Conservation (phyloP, 805 yeast genomes). For the Suhomyces xylopsoci region DNA sequence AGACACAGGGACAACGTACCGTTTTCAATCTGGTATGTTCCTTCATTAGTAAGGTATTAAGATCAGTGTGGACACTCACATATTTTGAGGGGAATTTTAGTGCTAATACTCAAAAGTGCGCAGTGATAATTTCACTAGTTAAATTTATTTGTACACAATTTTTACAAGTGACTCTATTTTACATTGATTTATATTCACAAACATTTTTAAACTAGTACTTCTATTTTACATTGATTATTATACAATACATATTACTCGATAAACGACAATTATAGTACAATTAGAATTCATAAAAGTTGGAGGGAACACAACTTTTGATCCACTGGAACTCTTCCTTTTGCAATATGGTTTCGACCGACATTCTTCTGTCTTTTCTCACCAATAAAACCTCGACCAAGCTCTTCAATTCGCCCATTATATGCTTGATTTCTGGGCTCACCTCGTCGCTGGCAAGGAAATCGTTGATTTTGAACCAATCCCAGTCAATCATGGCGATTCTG, state of each 20-base stretch:
- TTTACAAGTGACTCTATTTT: background rate
- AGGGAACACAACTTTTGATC: constrained; percentile 18
- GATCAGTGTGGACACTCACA: too few relatives aligned
- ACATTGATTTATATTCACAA: background rate
- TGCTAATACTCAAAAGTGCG: too few relatives aligned
- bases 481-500: constrained; percentile 86
- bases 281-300: background rate
- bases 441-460: constrained; percentile 11
- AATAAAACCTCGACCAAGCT: constrained; percentile 30
- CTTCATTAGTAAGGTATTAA: too few relatives aligned
- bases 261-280: background rate
- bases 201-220: too few relatives aligned
- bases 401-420: constrained; percentile 21
- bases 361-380: constrained; percentile 37
- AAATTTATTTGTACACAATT: too few relatives aligned
- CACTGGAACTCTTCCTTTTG: constrained; percentile 18
- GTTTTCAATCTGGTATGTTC: too few relatives aligned
- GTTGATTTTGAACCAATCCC: constrained; percentile 70
- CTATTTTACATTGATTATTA: background rate
- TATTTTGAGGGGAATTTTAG: too few relatives aligned
- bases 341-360: constrained; percentile 17
- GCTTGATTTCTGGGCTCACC: constrained; percentile 12
- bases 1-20: too few relatives aligned
- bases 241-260: background rate
- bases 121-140: too few relatives aligned